Evolutionary conservation across 352 stramenopile genomes (phyloP).

Genomic region (Globisporangium perplexum): DNA sequence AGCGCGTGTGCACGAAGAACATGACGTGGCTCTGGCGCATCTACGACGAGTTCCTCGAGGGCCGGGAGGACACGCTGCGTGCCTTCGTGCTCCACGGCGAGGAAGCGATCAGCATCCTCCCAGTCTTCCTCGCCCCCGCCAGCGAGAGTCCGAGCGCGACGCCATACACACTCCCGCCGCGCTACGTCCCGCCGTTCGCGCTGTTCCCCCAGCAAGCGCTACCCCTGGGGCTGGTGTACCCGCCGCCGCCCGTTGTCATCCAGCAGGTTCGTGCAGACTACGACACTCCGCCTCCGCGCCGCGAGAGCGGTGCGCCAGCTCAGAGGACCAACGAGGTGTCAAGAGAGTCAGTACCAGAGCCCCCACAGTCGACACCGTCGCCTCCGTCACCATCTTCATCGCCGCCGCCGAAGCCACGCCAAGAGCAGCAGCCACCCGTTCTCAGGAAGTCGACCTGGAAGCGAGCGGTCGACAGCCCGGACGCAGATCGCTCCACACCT

Average conservation of each 20-base stretch:
- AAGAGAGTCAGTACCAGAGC: no score
- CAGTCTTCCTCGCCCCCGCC: constrained; percentile 15
- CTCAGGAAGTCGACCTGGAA: no score
- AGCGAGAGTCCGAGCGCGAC: not conserved
- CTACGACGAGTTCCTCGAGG: constrained; percentile 24
- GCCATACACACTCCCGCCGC: constrained; percentile 9
- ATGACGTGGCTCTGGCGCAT: constrained; percentile 26
- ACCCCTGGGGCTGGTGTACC: not conserved
- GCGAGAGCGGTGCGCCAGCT: not conserved
- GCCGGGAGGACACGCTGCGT: constrained; percentile 14
- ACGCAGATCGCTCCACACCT: no score
- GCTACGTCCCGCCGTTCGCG: constrained; percentile 3
- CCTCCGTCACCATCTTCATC: no score
- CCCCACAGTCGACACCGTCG: no score
- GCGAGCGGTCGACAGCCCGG: no score
- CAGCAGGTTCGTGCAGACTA: not conserved
- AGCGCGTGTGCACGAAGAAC: constrained; percentile 32
- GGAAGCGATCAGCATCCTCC: constrained; percentile 24
- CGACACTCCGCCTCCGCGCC: not conserved
- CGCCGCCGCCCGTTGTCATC: no score
- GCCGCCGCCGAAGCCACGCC: no score
- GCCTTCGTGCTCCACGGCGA: constrained; percentile 18
- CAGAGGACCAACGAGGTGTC: not conserved
- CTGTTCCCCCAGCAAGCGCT: not conserved
- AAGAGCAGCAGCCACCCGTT: no score